These are phyloP conservation scores for Mortierella hygrophila DNA, from an alignment of 192 early-diverging fungal species.

Conservation along the genomic window DNA sequence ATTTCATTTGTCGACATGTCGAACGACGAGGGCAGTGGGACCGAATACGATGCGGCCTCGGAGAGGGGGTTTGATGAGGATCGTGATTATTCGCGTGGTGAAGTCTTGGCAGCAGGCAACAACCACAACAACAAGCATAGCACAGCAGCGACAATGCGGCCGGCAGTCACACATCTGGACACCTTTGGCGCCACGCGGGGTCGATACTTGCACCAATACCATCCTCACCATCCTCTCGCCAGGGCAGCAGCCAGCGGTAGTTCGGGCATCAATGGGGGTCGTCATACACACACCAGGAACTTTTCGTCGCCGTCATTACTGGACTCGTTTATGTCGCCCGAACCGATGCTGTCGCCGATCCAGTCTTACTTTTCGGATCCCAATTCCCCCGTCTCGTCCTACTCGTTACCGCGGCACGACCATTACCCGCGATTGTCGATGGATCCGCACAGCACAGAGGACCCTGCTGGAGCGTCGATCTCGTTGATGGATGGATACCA, in stretches of 20 bases:
- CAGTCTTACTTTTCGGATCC: constrained; percentile 55
- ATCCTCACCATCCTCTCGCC: constrained; percentile 7
- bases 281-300: constrained; percentile 37
- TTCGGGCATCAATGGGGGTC: constrained; percentile 1
- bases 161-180: constrained; percentile 6
- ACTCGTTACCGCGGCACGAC: constrained; percentile 43
- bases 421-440: constrained; percentile 33
- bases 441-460: constrained; percentile 13
- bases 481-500: constrained; percentile 46
- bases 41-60: constrained; percentile 11
- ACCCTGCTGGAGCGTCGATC: background rate
- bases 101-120: background rate
- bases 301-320: constrained; percentile 45
- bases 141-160: background rate
- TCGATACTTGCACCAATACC: constrained; percentile 5
- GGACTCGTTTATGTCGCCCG: constrained; percentile 52
- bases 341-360: constrained; percentile 50
- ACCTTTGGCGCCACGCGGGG: constrained; percentile 8
- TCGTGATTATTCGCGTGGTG: constrained; percentile 10
- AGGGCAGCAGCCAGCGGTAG: background rate
- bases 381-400: constrained; percentile 37
- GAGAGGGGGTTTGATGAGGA: constrained; percentile 21
- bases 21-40: background rate
- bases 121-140: background rate
- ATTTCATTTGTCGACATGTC: background rate